Percentiles rank a stretch among this genome's conserved stretches.
phyloP scores from a whole-genome alignment of 75 land plant species.

The Sequoiadendron giganteum region DNA sequence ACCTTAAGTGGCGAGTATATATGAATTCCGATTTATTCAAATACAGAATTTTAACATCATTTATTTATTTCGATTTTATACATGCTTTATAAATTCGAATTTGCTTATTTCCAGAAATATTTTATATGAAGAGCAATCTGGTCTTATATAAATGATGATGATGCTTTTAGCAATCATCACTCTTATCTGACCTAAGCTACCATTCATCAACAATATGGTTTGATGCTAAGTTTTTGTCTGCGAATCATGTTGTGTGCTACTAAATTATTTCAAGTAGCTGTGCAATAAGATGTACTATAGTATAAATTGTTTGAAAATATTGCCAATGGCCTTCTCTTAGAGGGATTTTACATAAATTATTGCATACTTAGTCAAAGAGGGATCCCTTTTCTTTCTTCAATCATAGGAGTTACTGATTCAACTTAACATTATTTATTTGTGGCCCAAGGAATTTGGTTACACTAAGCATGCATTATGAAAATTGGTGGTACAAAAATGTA shows the following conservation, averaged over 20 bases:
- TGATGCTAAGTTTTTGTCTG: neutral
- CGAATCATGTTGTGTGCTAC: neutral
- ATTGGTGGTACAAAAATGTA: neutral
- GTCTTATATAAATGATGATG: no score
- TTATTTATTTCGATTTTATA: no score
- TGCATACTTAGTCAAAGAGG: neutral
- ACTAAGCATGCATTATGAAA: neutral
- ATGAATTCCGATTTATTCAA: no score
- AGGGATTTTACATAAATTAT: neutral
- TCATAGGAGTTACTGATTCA: neutral
- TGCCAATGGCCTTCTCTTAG: neutral
- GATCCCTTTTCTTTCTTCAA: neutral
- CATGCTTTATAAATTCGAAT: no score
- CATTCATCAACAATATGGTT: no score
- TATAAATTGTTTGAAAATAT: neutral
- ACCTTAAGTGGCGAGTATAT: no score
- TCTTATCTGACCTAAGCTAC: no score
- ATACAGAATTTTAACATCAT: no score
- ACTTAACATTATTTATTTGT: neutral
- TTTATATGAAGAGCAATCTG: no score
- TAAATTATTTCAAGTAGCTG: neutral
- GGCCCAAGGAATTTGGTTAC: neutral
- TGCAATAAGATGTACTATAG: neutral
- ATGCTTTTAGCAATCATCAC: no score
- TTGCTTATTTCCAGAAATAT: no score